Base-by-base conservation (phyloP, 768 basidiomycete species). In the Naganishia randhawae region DNA sequence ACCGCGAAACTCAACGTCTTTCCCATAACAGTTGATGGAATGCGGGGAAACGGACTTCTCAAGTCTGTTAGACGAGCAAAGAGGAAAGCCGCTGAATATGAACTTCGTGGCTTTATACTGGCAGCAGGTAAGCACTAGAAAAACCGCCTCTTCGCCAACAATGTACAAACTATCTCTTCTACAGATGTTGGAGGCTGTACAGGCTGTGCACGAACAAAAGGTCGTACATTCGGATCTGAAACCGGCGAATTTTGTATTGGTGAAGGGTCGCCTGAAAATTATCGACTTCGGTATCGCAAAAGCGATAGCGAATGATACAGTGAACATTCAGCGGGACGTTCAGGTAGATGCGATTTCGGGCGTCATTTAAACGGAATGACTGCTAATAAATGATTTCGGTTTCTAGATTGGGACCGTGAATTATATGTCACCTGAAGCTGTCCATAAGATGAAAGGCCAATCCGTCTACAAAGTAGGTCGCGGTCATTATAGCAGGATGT, bases 281-380 rank as follows among this genome's bases (percentile, higher is more conserved):
- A 99, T 99, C 72, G 95, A 99, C 79, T 99, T 99, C 76, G 95
- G 95, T n/a, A 99, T 99, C 75, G 94, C 95, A 16, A 97, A 97
- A 77, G 94, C 94, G 10, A 95, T 99, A 72, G 93, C 94, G 19
- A 97, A 94, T 76, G 95, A 99, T 74, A 99, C 95, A 1, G 97
- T 95, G 2, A 97, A 99, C 75, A 97, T 98, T 67, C 92, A 95
- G 72, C 85, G 95, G 66, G 95, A 99, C 73, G 90, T 92, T 75
- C 92, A 94, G 85, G 92, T 91, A 73, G 32, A 81, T 67, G 25
- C 9, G 45, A 63, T 1, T 25, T 22, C 11, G 32, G 3, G 10
- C 50, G n/a, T 45, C 39, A 27, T 66, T 55, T 66, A 42, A 69
- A 42, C 1, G 27, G 22, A n/a, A 31, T 33, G 31, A 16, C 16